Conservation (phyloP, 2,329 filamentous ascomycete genomes). For the Thelonectria discophora region DNA sequence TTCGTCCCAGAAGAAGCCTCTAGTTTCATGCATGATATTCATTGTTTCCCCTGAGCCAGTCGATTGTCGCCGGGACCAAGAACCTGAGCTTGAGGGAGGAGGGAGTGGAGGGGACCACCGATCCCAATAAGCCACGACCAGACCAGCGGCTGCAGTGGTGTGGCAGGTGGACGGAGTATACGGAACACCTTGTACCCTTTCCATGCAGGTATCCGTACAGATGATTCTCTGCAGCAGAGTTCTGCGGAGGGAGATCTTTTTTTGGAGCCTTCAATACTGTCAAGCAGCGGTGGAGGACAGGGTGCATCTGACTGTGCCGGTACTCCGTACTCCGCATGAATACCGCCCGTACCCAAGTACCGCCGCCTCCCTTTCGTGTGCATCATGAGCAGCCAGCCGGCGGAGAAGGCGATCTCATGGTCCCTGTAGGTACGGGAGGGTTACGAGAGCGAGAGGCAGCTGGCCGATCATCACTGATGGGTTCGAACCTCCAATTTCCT, state of each 20-base stretch:
- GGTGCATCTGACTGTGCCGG: conserved; percentile 15
- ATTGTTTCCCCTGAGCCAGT: conserved; percentile 15
- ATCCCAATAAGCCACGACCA: conserved; percentile 20
- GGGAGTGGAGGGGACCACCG: conserved; percentile 13
- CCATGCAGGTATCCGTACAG: background rate
- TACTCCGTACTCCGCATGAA: conserved; percentile 2
- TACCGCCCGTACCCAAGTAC: background rate
- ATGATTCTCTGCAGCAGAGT: conserved; percentile 3
- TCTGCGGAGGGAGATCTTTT: conserved; percentile 1
- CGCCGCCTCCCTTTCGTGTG: conserved; percentile 1
- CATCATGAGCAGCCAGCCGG: conserved; percentile 4
- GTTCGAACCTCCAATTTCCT: background rate
- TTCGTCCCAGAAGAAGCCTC: conserved; percentile 4
- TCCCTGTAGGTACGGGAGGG: background rate
- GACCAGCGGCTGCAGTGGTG: conserved; percentile 11
- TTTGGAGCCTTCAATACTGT: background rate
- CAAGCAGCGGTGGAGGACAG: background rate
- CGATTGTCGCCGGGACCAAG: background rate
- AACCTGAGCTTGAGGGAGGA: conserved; percentile 7
- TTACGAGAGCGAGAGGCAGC: background rate
- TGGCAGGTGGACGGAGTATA: conserved; percentile 6
- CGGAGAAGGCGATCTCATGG: background rate
- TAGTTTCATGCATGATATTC: conserved; percentile 4
- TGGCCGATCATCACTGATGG: background rate
- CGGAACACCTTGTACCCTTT: background rate